phyloP scores from a whole-genome alignment of 306 rosid species.

The Lathyrus tuberosus region DNA sequence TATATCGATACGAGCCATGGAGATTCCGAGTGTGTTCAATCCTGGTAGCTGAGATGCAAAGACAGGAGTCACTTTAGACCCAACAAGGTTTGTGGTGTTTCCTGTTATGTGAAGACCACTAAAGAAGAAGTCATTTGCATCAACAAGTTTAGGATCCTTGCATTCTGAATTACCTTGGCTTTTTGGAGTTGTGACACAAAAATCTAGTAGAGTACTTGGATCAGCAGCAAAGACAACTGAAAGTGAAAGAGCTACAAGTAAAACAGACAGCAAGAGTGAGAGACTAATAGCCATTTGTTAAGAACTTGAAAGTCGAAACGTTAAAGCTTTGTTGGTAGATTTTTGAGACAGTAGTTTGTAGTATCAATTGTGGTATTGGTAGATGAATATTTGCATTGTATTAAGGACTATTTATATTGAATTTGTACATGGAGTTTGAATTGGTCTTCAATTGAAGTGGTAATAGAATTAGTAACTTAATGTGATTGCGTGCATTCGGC shows the following conservation, averaged over 20 bases:
- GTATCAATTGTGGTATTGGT: not conserved
- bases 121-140: conserved; percentile 38
- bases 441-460: conserved; percentile 38
- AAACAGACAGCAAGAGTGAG: conserved; percentile 19
- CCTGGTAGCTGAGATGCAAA: conserved; percentile 45
- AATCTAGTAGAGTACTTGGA: conserved; percentile 44
- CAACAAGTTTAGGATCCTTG: conserved; percentile 50
- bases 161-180: conserved; percentile 43
- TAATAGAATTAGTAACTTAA: conserved; percentile 13
- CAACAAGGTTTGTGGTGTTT: conserved; percentile 39
- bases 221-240: conserved; percentile 36
- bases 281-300: conserved; percentile 38
- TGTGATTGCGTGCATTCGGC: conserved; percentile 8
- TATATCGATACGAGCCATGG: no score
- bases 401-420: conserved; percentile 28
- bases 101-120: conserved; percentile 48
- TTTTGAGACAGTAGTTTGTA: not conserved
- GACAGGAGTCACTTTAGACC: conserved; percentile 47
- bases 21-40: conserved; percentile 32
- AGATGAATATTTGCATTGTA: conserved; percentile 9
- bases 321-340: conserved; percentile 17
- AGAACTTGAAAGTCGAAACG: not conserved
- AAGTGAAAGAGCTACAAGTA: conserved; percentile 38
- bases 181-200: conserved; percentile 47
- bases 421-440: not conserved